Evolutionary conservation across 345 rosid genomes (phyloP).

Genomic region (Carallia pectinifolia): DNA sequence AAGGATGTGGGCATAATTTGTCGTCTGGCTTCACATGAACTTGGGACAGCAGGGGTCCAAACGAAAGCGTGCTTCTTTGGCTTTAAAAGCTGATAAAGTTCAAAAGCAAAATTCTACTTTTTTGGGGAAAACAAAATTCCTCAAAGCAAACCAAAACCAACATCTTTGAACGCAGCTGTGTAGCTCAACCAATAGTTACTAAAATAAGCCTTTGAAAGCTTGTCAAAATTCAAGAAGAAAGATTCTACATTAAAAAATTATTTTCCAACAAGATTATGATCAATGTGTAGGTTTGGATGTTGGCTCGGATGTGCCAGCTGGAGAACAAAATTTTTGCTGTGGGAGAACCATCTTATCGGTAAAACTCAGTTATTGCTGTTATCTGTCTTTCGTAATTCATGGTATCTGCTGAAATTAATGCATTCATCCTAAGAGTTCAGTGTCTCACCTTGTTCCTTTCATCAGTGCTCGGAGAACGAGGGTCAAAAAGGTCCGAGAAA

Average conservation of each 20-base stretch:
- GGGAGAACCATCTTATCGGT: constrained; percentile 96
- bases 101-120: too few species aligned
- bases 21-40: not conserved
- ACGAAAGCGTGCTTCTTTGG: too few species aligned
- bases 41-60: too few species aligned
- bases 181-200: too few species aligned
- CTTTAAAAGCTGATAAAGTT: too few species aligned
- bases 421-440: not conserved
- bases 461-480: constrained; percentile 69
- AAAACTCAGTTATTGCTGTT: constrained; percentile 23
- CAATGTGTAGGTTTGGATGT: constrained; percentile 78
- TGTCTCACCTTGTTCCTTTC: constrained; percentile 6
- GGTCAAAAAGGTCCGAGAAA: constrained; percentile 78
- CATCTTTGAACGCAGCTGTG: too few species aligned
- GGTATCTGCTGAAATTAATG: not conserved
- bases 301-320: constrained; percentile 93
- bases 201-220: too few species aligned
- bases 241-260: too few species aligned
- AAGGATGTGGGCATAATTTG: not conserved
- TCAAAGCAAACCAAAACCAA: too few species aligned
- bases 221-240: too few species aligned
- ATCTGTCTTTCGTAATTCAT: not conserved
- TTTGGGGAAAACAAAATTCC: too few species aligned
- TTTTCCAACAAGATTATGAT: constrained; percentile 4
- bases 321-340: constrained; percentile 95